Evolutionary conservation across 306 rosid species (phyloP).

Genomic region (Rosa persica): DNA sequence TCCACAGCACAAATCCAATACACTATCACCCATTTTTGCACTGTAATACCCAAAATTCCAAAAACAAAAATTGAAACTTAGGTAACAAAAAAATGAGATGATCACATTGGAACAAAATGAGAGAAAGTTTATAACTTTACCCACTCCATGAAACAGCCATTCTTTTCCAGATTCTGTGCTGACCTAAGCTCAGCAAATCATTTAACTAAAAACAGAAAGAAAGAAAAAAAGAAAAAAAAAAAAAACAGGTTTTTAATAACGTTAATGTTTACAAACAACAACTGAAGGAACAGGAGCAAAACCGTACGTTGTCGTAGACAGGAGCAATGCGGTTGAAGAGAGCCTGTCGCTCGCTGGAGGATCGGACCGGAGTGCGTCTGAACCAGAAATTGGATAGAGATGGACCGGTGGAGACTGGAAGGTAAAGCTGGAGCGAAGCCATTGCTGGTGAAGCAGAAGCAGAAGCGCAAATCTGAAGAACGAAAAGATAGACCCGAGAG

Average conservation of each 20-base stretch:
- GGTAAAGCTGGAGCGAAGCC: constrained; percentile 31
- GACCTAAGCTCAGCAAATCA: constrained; percentile 81
- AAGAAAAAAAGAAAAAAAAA: no score
- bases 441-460: not conserved
- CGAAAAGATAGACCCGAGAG: not conserved
- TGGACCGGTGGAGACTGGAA: constrained; percentile 24
- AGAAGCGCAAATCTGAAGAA: not conserved
- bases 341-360: constrained; percentile 54
- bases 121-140: constrained; percentile 25
- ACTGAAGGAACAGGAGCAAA: not conserved
- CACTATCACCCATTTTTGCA: constrained; percentile 63
- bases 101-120: not conserved
- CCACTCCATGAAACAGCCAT: constrained; percentile 88
- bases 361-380: constrained; percentile 38
- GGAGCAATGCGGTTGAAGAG: constrained; percentile 86
- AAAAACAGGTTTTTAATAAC: not conserved
- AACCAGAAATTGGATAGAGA: constrained; percentile 28
- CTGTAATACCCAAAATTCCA: constrained; percentile 35
- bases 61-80: not conserved
- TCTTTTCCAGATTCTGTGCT: constrained; percentile 89
- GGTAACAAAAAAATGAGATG: not conserved
- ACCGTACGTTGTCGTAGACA: constrained; percentile 66
- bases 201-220: constrained; percentile 50
- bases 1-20: constrained; percentile 92
- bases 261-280: not conserved